These are phyloP conservation scores for Apiotrichum veenhuisii DNA, from an alignment of 1,284 basidiomycete species.

Conservation along the genomic window DNA sequence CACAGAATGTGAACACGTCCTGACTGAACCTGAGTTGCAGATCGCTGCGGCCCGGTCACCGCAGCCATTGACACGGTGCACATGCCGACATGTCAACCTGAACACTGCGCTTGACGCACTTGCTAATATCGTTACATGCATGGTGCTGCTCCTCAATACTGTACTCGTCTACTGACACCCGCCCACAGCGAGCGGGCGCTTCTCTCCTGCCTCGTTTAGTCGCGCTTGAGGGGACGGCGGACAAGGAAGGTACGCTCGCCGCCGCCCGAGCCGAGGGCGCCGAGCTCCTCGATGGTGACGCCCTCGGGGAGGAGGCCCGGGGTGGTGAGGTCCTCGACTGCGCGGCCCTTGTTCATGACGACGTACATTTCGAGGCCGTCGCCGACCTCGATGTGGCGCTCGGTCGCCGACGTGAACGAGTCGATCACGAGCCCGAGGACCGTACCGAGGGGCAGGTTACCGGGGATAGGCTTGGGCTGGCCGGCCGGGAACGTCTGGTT, in stretches of 20 bases:
- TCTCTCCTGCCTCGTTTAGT: constrained; percentile 25
- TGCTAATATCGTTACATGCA: constrained; percentile 22
- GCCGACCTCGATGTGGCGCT: constrained; percentile 95
- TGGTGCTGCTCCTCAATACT: constrained; percentile 14
- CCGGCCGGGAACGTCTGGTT: constrained; percentile 60
- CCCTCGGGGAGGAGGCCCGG: constrained; percentile 55
- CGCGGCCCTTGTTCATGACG: constrained; percentile 67
- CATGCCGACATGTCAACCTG: too few relatives aligned
- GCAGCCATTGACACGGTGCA: too few relatives aligned
- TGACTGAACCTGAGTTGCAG: too few relatives aligned
- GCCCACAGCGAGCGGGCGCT: too few relatives aligned
- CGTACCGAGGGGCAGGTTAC: constrained; percentile 71
- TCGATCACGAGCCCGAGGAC: constrained; percentile 85
- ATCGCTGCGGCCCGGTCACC: too few relatives aligned
- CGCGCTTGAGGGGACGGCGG: constrained; percentile 45
- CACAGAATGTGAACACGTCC: too few relatives aligned
- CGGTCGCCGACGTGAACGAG: constrained; percentile 75
- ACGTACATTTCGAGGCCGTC: constrained; percentile 89
- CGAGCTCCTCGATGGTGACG: constrained; percentile 53
- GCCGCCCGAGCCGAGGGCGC: constrained; percentile 36
- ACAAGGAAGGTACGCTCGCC: constrained; percentile 47
- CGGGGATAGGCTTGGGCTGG: constrained; percentile 62
- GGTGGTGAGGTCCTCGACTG: constrained; percentile 59
- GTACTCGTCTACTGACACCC: constrained; percentile 10
- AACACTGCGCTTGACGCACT: too few relatives aligned